A percentile compares a stretch with the other conserved stretches of the same genome.
Evolutionary conservation across 345 rosid genomes (phyloP).

Genomic region (Bretschneidera sinensis): DNA sequence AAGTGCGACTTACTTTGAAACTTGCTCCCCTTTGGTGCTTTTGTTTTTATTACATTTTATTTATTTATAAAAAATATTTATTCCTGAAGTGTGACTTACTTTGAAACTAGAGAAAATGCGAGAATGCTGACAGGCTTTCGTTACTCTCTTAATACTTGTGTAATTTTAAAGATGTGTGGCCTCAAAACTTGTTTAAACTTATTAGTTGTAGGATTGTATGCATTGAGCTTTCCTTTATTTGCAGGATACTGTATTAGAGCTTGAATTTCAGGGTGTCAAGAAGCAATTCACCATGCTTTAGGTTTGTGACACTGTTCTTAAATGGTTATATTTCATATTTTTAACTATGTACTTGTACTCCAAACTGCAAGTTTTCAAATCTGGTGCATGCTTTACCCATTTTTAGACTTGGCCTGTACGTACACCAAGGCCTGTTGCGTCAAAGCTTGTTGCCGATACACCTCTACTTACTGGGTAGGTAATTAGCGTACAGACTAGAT

Average conservation of each 20-base stretch:
- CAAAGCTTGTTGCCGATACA: conserved; percentile 99
- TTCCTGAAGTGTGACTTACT: too few species aligned
- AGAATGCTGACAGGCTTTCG: too few species aligned
- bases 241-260: conserved; percentile 96
- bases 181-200: too few species aligned
- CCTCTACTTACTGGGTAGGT: conserved; percentile 97
- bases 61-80: too few species aligned
- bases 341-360: neutral
- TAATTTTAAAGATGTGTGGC: too few species aligned
- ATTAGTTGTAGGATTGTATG: too few species aligned
- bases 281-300: conserved; percentile 96
- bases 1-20: too few species aligned
- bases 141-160: too few species aligned
- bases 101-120: too few species aligned
- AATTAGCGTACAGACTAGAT: conserved; percentile 15
- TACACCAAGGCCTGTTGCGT: conserved; percentile 96
- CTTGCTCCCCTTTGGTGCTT: too few species aligned
- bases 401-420: conserved; percentile 98
- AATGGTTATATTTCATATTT: neutral
- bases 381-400: conserved; percentile 11
- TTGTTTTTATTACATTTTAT: too few species aligned
- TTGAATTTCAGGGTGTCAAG: conserved; percentile 95
- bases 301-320: conserved; percentile 37
- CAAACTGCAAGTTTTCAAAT: conserved; percentile 12
- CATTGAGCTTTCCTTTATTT: conserved; percentile 11